Base-by-base conservation (phyloP, 2,329 filamentous ascomycete species). In the Aspergillus sojae region DNA sequence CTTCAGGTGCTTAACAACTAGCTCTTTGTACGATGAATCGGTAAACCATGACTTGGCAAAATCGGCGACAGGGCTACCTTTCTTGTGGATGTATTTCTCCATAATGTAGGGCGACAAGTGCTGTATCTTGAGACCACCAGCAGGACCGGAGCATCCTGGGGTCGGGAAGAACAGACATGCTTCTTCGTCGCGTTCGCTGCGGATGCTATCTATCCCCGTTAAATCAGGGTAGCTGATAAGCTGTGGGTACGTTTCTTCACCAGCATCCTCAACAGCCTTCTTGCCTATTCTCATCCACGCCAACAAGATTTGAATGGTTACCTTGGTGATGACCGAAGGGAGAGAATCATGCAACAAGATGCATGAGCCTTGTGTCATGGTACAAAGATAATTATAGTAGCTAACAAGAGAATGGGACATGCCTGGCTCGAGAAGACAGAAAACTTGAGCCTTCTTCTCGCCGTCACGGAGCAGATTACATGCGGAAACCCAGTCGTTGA, bases 401-500 rank as follows among this genome's bases (percentile, higher is more conserved):
- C 41, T 43, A 43, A 21, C 41, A 11, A 21, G 4, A 5, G 41
- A 1, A 72, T 71, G 3, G 73, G 70, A 39, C 65, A 67, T 58
- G 41, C 43, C 36, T 12, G 67, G 50, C n/a, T 75, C 67, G 6
- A 83, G 70, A 30, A 84, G 72, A 56, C 75, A 75, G 68, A 83
- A 84, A 6, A 84, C 79, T 52, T 81, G 79, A 0, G 78, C 41
- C 19, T 21, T 43, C n/a, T 43, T 43, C 41, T 43, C 68, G 9
- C 78, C 75, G 7, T 63, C 52, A 32, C 70, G 67, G 7, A 85
- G 68, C 0, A 74, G 74, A 4, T 70, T 73, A 26, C 76, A 73
- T 1, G 75, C 79, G 0, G 74, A 75, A 0, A 78, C 74, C 83
- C 82, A 85, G 68, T 85, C 83, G 2, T 70, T 64, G 57, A 85